These are phyloP conservation scores for Aspergillus piperis DNA, from an alignment of 2,329 filamentous ascomycete species.

Conservation along the genomic window DNA sequence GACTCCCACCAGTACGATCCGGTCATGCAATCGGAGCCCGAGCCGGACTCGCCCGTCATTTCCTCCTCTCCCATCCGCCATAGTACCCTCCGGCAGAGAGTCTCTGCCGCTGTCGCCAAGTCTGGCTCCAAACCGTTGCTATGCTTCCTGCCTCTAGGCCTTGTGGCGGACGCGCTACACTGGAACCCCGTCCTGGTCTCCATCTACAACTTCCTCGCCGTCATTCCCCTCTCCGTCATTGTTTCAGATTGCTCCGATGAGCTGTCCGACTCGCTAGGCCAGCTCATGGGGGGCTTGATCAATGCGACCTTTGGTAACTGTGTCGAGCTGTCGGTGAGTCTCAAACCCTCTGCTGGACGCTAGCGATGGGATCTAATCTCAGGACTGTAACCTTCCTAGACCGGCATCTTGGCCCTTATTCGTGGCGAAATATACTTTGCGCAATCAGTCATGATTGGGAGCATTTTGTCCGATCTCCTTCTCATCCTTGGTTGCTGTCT, in stretches of 20 bases:
- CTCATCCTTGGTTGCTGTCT: conserved; percentile 73
- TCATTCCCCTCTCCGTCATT: conserved; percentile 57
- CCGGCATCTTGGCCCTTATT: conserved; percentile 79
- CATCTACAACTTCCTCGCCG: conserved; percentile 76
- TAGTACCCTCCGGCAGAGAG: neutral
- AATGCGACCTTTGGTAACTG: conserved; percentile 63
- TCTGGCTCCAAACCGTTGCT: conserved; percentile 55
- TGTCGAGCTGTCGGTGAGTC: conserved; percentile 63
- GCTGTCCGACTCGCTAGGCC: conserved; percentile 55
- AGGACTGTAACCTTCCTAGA: conserved; percentile 28
- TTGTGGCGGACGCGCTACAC: conserved; percentile 65
- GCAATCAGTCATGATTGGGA: conserved; percentile 87
- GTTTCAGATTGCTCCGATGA: conserved; percentile 61
- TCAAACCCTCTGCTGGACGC: conserved; percentile 26
- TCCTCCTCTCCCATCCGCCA: neutral
- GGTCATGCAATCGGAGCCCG: neutral
- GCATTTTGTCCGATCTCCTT: conserved; percentile 83
- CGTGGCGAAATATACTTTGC: conserved; percentile 84
- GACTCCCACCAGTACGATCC: neutral
- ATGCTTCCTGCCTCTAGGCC: conserved; percentile 68
- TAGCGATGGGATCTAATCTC: neutral
- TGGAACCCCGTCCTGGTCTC: conserved; percentile 66
- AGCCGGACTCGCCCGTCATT: neutral
- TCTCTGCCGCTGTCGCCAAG: neutral
- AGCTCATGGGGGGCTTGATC: conserved; percentile 57